Base-by-base conservation (phyloP, 192 early-diverging fungal genomes). In the Coemansia sp. region DNA sequence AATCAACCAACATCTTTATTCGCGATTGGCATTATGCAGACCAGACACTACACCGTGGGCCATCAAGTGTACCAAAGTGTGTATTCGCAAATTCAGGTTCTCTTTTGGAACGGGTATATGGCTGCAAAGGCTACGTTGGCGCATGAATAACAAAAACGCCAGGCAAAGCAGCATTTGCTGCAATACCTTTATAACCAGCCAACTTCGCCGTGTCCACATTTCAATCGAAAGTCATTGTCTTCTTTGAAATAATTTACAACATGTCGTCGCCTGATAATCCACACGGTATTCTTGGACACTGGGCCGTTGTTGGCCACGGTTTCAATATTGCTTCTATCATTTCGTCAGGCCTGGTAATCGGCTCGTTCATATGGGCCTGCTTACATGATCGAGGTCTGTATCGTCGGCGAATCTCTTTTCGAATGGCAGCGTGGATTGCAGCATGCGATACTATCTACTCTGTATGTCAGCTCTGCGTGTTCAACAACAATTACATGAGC, bases 301-400 rank as follows among this genome's bases (percentile, higher is more conserved):
- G 74, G 74, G 74, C 74, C 9, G 74, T 77, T 5, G 62, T 77
- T 40, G 70, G 74, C 2, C 59, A 68, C 38, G 74, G 74, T 2
- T 71, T 71, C 31, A 77, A 68, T 54, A 68, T 71, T 56, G 62
- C 69, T 15, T 77, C 74, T 4, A 77, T 77, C 28, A 36, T 24
- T 1, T 64, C 65, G 3, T 77, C 74, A 1, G 34, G 40, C 24
- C 50, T 77, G 54, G 74, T 77, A 26, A 65, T 77, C 21, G 36
- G 28, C 14, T 17, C 64, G 3, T 64, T 72, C 56, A 40, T 63
- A 21, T 44, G 24, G 15, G 24, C 60, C 14, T 65, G 63, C 24
- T 47, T 56, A 51, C 20, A 52, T 53, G 47, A 37, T n/a, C 58
- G 10, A 12, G 17, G 10, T 5, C 5, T 62, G 6, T 56, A 52